Base-by-base conservation (phyloP, 192 early-diverging fungal species). In the Coemansia sp. region DNA sequence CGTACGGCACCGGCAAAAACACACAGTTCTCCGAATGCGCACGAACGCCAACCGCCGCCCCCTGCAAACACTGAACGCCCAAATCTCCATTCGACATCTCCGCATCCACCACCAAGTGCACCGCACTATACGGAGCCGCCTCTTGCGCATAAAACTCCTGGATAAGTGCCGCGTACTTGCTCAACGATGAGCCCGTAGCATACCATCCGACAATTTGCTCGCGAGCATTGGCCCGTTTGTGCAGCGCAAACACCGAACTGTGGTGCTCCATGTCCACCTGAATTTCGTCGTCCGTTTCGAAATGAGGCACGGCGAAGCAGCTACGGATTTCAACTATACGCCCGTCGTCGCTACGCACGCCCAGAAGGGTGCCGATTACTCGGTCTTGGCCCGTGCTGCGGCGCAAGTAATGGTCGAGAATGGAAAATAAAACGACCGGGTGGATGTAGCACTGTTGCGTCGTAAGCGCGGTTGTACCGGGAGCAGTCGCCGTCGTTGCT, bases 151-250 rank as follows among this genome's bases (percentile, higher is more conserved):
- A 89, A 84, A 90, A 87, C 80, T 95, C 81, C 82, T 91, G 91
- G 55, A 91, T 85, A 57, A 90, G 79, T 59, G 90, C 85, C 12
- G 87, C 85, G 67, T 87, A 87, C 64, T 86, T 84, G 79, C 87
- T 87, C 68, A 93, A 82, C 68, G 78, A 54, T 27, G 71, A 67
- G 22, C 90, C 90, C 9, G 90, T 89, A 11, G 89, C 87, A 57
- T 96, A 98, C 96, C 96, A 98, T 48, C 96, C 96, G 54, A 98
- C 87, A 65, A 96, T 89, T 51, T 90, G 85, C 72, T 98, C 96
- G 64, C 91, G 90, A 16, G 91, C 79, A 71, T 94, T 94, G 17
- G 93, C 93, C 56, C 88, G 85, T 77, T 91, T 90, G 78, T 97
- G 94, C 53, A 96, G 85, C 57, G 87, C 85, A 73, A 87, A 89